phyloP scores from a whole-genome alignment of 805 yeast genomes.

The Candida railenensis region DNA sequence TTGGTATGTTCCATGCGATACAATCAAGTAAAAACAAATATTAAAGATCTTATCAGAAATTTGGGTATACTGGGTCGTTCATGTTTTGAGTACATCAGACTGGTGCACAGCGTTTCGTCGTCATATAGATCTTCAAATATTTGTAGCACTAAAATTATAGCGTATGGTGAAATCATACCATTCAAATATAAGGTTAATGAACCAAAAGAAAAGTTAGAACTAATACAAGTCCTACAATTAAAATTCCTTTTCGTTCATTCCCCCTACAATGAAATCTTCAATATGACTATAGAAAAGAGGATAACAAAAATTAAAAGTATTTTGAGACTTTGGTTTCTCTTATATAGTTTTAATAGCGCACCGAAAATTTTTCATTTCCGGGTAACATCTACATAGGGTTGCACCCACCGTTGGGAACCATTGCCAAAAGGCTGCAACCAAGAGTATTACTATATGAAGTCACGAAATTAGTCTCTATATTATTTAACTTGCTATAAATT shows the following conservation, averaged over 20 bases:
- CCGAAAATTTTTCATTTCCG: conserved; percentile 1
- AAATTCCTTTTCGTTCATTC: neutral
- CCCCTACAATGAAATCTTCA: neutral
- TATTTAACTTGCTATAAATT: too few species aligned
- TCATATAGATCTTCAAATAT: conserved; percentile 22
- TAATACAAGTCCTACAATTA: neutral
- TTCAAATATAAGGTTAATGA: neutral
- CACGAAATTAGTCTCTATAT: too few species aligned
- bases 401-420: too few species aligned
- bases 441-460: too few species aligned
- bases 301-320: neutral
- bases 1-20: neutral
- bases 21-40: neutral
- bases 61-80: conserved; percentile 49
- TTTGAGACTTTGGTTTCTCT: neutral
- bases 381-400: neutral
- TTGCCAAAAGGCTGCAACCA: too few species aligned
- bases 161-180: neutral
- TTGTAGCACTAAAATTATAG: neutral
- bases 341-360: neutral
- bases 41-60: conserved; percentile 33
- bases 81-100: conserved; percentile 47
- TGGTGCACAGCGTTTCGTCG: conserved; percentile 54
- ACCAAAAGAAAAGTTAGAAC: neutral
- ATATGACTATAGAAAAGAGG: neutral